phyloP scores from a whole-genome alignment of 768 basidiomycete genomes.

The Lactifluus volemus region DNA sequence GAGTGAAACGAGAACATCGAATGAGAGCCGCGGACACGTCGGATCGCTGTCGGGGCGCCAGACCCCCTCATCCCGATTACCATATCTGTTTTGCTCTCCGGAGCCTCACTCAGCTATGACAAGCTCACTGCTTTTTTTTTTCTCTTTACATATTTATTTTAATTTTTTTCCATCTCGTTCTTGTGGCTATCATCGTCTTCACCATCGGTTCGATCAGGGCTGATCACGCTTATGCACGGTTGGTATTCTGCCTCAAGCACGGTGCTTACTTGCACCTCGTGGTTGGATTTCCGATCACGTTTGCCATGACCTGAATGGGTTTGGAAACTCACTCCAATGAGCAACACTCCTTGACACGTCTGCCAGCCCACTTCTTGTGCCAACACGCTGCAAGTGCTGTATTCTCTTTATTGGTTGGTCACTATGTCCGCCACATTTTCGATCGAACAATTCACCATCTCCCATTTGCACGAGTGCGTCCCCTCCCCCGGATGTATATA shows the following conservation, averaged over 20 bases:
- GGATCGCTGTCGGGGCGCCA: constrained; percentile 31
- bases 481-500: constrained; percentile 40
- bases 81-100: constrained; percentile 14
- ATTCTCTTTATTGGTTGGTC: constrained; percentile 71
- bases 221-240: constrained; percentile 23
- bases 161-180: constrained; percentile 5
- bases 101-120: constrained; percentile 17
- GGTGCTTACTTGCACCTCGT: constrained; percentile 51
- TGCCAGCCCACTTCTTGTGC: constrained; percentile 56
- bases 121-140: constrained; percentile 15
- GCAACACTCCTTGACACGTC: constrained; percentile 46
- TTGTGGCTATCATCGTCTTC: neutral
- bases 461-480: constrained; percentile 38
- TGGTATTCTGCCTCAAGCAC: constrained; percentile 25
- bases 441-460: constrained; percentile 58
- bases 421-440: constrained; percentile 62
- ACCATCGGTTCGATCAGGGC: constrained; percentile 18
- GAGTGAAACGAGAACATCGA: neutral
- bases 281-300: constrained; percentile 55
- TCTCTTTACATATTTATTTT: constrained; percentile 10
- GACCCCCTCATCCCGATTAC: constrained; percentile 36
- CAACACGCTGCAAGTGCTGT: constrained; percentile 62
- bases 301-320: constrained; percentile 45
- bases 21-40: constrained; percentile 17
- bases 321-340: constrained; percentile 66